Conservation (phyloP, 2,329 filamentous ascomycete species). For the Cryphonectria naterciae region DNA sequence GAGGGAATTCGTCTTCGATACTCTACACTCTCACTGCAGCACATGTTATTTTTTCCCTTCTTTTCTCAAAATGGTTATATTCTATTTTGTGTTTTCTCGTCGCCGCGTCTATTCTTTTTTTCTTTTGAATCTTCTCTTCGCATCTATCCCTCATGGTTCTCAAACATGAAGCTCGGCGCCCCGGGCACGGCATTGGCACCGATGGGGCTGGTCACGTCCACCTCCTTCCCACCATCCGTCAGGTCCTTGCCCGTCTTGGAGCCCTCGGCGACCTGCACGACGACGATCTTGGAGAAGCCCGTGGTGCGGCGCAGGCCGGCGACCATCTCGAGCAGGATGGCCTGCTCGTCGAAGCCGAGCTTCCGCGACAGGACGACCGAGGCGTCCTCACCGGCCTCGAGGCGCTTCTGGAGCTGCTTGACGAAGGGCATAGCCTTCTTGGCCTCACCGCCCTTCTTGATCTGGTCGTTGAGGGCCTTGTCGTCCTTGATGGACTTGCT, state of each 20-base stretch:
- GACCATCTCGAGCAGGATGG: conserved; percentile 77
- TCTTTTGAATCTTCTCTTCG: neutral
- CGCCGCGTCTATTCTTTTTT: neutral
- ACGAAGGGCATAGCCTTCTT: conserved; percentile 99
- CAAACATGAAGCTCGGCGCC: conserved; percentile 79
- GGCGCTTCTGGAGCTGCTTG: conserved; percentile 80
- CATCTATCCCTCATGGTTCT: conserved; percentile 66
- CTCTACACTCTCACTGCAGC: neutral
- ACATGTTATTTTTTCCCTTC: too few relatives aligned
- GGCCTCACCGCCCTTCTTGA: conserved; percentile 84
- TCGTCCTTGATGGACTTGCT: conserved; percentile 69
- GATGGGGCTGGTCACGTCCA: conserved; percentile 59
- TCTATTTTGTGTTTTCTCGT: neutral
- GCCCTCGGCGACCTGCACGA: conserved; percentile 73
- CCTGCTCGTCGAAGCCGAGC: conserved; percentile 83
- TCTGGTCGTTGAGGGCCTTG: conserved; percentile 76
- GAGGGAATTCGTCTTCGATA: neutral
- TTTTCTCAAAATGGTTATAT: neutral
- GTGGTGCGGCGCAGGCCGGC: conserved; percentile 76
- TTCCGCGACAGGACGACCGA: conserved; percentile 79
- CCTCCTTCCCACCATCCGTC: conserved; percentile 53
- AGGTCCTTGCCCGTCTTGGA: conserved; percentile 66
- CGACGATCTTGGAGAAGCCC: conserved; percentile 65
- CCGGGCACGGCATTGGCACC: conserved; percentile 83
- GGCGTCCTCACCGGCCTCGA: conserved; percentile 71